Base-by-base conservation (phyloP, 192 early-diverging fungal species). In the Phlyctochytrium arcticum region DNA sequence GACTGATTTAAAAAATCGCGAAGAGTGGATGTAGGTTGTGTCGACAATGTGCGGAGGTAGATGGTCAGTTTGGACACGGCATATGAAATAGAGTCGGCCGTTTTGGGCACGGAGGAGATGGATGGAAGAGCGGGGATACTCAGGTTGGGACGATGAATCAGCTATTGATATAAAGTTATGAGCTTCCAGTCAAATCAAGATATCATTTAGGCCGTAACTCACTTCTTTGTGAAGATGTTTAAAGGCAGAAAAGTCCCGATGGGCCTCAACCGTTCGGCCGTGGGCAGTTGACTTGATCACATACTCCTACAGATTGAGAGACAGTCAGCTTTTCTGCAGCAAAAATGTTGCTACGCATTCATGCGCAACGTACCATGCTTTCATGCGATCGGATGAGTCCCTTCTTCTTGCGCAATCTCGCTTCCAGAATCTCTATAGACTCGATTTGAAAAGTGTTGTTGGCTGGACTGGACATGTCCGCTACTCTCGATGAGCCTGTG, bases 1-100 rank as follows among this genome's bases (percentile, higher is more conserved):
- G 58, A 53, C 37, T 69, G 67, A 23, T 53, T 53, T 6, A 69
- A 59, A 29, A 69, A 69, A 36, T 69, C 67, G 9, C 67, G 67
- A n/a, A 69, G 57, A 33, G 50, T 54, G 24, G 57, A 37, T 19
- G 59, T 69, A 8, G 67, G 67, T 2, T 35, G 33, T 10, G 31
- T 8, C 19, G 44, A 19, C 3, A 68, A 30, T n/a, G 24, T 21
- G 7, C 46, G 24, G 12, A 68, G 33, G 37, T 68, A 68, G 15
- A 9, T 23, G 5, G 37, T 27, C 6, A 66, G 55, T 6, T 53
- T 8, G 2, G 5, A 6, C 29, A 26, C 15, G 35, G 31, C 34
- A 26, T 9, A 46, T 23, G 21, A 8, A 17, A 29, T 21, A 30
- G n/a, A 47, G 55, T 21, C 17, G 24, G 19, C n/a, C 3, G 19